These are phyloP conservation scores for Citropsis articulata DNA, from an alignment of 345 rosid species.

Conservation along the genomic window DNA sequence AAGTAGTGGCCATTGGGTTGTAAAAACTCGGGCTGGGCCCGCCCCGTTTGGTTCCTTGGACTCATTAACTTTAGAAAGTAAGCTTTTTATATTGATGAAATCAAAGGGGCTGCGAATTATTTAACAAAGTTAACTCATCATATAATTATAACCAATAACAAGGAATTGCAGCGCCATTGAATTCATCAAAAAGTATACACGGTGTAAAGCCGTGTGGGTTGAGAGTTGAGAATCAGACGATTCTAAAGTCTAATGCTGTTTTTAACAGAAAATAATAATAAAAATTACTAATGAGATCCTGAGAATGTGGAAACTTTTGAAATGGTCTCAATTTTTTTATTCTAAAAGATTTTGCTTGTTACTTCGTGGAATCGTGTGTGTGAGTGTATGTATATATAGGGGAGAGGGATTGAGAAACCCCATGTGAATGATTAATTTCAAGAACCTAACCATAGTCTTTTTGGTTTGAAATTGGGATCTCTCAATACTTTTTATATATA, in stretches of 20 bases:
- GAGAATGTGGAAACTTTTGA: constrained; percentile 1
- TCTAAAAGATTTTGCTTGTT: background rate
- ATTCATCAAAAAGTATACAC: background rate
- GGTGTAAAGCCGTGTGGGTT: background rate
- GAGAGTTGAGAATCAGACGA: background rate
- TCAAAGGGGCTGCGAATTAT: background rate
- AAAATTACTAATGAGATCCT: constrained; percentile 1
- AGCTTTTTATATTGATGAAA: background rate
- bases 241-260: background rate
- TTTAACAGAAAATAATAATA: background rate
- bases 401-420: background rate
- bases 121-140: background rate
- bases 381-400: background rate
- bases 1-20: too few species aligned
- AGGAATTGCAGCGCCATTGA: background rate
- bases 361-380: background rate
- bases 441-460: background rate
- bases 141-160: background rate
- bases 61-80: too few species aligned
- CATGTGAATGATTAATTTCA: background rate
- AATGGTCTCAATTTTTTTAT: background rate
- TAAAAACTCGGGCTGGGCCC: too few species aligned
- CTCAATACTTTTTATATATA: background rate
- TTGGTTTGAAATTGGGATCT: background rate
- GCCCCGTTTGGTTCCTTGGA: too few species aligned